These are phyloP conservation scores for Primulina eburnea DNA, from an alignment of 257 asterid species.

Conservation along the genomic window DNA sequence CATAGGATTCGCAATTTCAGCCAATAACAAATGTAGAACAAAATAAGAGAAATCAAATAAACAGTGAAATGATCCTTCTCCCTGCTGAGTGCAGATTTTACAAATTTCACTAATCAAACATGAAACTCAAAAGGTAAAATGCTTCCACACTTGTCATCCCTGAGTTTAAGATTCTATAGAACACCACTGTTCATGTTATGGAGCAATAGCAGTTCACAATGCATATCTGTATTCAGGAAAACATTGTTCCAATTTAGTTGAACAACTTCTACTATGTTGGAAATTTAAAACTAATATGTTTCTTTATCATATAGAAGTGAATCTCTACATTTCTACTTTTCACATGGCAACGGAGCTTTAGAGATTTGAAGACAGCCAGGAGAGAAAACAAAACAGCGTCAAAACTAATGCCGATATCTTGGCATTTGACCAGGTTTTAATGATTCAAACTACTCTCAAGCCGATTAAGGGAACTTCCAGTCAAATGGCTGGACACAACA, in stretches of 20 bases:
- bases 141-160: neutral
- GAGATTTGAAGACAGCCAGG: neutral
- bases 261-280: neutral
- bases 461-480: too few relatives aligned
- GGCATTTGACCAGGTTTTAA: too few relatives aligned
- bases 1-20: constrained; percentile 24
- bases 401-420: too few relatives aligned
- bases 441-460: too few relatives aligned
- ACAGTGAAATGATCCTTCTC: neutral
- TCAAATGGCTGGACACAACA: too few relatives aligned
- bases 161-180: neutral
- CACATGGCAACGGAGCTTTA: neutral
- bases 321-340: neutral
- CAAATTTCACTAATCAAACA: neutral
- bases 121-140: neutral
- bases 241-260: neutral
- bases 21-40: constrained; percentile 9
- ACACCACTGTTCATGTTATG: neutral
- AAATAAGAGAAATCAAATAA: constrained; percentile 13
- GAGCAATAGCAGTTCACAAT: neutral
- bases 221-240: neutral
- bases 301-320: neutral
- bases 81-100: constrained; percentile 2
- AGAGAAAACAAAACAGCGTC: too few relatives aligned
- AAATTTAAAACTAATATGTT: too few relatives aligned